Percentiles rank a stretch among this genome's conserved stretches.
phyloP scores from a whole-genome alignment of 306 rosid species.

The Gynostemma pentaphyllum region DNA sequence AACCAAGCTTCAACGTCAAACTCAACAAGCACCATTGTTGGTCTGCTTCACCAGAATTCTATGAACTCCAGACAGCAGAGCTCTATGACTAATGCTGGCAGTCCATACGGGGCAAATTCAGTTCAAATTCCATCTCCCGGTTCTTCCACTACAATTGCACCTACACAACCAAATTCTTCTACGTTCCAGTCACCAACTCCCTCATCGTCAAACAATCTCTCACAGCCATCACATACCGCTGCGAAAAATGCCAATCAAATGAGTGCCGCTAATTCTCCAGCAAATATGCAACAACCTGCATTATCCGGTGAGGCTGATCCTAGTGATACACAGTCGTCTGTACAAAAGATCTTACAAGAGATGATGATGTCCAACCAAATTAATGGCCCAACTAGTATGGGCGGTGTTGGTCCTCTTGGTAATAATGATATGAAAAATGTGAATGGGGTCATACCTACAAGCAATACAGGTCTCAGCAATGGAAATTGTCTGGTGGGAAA shows the following conservation, averaged over 20 bases:
- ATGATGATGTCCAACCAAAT: constrained; percentile 68
- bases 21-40: constrained; percentile 83
- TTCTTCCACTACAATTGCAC: constrained; percentile 63
- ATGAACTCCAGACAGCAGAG: constrained; percentile 78
- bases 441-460: constrained; percentile 49
- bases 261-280: constrained; percentile 58
- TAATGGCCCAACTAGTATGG: constrained; percentile 47
- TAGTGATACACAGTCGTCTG: constrained; percentile 72
- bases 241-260: constrained; percentile 46
- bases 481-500: constrained; percentile 49
- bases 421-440: constrained; percentile 59
- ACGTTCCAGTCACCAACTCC: constrained; percentile 80
- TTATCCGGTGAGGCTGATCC: constrained; percentile 71
- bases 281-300: constrained; percentile 69
- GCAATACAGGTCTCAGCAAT: constrained; percentile 41
- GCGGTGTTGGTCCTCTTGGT: constrained; percentile 50
- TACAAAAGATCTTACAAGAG: constrained; percentile 69
- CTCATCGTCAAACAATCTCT: constrained; percentile 61
- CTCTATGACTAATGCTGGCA: constrained; percentile 65
- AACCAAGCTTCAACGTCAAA: constrained; percentile 63
- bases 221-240: constrained; percentile 53
- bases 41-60: constrained; percentile 92
- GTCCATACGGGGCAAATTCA: constrained; percentile 76
- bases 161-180: constrained; percentile 55
- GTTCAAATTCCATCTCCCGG: constrained; percentile 92